A percentile compares a stretch with the other conserved stretches of the same genome.
These are phyloP conservation scores for Pleurozium schreberi DNA, from an alignment of 225 moss, liverwort and hornwort genomes.

Conservation along the genomic window DNA sequence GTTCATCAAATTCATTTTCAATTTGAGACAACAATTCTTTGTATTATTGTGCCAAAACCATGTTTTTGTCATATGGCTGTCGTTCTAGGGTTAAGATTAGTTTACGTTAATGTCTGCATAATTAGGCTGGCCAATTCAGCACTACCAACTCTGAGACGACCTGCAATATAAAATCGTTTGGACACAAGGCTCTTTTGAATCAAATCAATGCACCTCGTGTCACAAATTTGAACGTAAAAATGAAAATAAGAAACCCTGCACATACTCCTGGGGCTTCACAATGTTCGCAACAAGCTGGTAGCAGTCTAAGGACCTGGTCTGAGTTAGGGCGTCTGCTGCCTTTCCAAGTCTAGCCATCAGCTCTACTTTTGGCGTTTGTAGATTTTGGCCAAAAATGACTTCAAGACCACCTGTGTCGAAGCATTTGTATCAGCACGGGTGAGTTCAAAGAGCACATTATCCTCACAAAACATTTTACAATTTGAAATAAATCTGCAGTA, in stretches of 20 bases:
- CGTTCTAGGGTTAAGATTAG: no score
- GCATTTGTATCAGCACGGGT: neutral
- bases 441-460: neutral
- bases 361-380: conserved; percentile 85
- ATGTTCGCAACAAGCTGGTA: neutral
- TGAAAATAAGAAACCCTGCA: neutral
- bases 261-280: neutral
- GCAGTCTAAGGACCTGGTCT: neutral
- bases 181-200: neutral
- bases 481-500: neutral
- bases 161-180: neutral
- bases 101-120: no score
- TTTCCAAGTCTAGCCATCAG: neutral
- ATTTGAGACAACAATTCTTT: neutral
- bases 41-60: neutral
- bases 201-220: neutral
- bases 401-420: conserved; percentile 63
- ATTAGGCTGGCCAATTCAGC: neutral
- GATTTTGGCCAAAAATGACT: conserved; percentile 81
- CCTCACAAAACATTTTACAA: neutral
- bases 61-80: no score
- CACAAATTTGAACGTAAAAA: neutral
- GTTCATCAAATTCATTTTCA: neutral
- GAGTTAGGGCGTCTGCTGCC: neutral
- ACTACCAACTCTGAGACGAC: neutral